A percentile compares a stretch with the other conserved stretches of the same genome.
These are phyloP conservation scores for Clarireedia sp. DNA, from an alignment of 2,329 filamentous ascomycete genomes.

Conservation along the genomic window DNA sequence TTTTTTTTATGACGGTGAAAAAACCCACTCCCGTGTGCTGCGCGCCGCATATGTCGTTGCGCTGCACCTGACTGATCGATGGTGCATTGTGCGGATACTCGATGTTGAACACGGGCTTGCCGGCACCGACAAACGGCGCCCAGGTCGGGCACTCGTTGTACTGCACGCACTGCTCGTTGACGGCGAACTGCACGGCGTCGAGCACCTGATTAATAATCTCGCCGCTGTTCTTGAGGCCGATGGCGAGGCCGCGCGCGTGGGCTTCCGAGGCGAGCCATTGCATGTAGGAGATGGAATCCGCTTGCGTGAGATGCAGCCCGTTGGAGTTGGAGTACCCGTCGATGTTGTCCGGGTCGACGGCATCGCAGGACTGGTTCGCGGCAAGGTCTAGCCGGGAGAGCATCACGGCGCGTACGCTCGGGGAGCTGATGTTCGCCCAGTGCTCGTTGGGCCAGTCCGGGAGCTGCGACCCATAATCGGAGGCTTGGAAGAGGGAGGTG, in stretches of 20 bases:
- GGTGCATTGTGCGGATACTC: conserved; percentile 49
- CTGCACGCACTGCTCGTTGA: conserved; percentile 58
- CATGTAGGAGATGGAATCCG: conserved; percentile 51
- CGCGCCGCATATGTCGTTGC: conserved; percentile 5
- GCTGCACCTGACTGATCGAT: not conserved
- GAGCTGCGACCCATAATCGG: conserved; percentile 48
- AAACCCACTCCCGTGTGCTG: conserved; percentile 5
- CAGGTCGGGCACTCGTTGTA: conserved; percentile 53
- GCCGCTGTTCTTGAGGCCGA: conserved; percentile 63
- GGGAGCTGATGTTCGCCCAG: conserved; percentile 54
- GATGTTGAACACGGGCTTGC: conserved; percentile 66
- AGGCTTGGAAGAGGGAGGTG: conserved; percentile 39
- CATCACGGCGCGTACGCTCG: conserved; percentile 57
- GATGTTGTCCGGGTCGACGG: conserved; percentile 63
- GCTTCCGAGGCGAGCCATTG: conserved; percentile 51
- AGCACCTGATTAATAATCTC: conserved; percentile 35
- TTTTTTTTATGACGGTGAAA: conserved; percentile 14
- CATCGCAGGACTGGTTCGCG: conserved; percentile 54
- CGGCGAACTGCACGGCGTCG: conserved; percentile 10
- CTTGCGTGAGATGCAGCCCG: conserved; percentile 49
- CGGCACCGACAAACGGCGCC: conserved; percentile 46
- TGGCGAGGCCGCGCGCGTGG: conserved; percentile 44
- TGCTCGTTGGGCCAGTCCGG: conserved; percentile 58
- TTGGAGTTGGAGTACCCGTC: conserved; percentile 57
- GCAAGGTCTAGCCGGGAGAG: conserved; percentile 49